A percentile compares a stretch with the other conserved stretches of the same genome.
Conservation (phyloP, 768 basidiomycete species). For the Tulasnella sp. region DNA sequence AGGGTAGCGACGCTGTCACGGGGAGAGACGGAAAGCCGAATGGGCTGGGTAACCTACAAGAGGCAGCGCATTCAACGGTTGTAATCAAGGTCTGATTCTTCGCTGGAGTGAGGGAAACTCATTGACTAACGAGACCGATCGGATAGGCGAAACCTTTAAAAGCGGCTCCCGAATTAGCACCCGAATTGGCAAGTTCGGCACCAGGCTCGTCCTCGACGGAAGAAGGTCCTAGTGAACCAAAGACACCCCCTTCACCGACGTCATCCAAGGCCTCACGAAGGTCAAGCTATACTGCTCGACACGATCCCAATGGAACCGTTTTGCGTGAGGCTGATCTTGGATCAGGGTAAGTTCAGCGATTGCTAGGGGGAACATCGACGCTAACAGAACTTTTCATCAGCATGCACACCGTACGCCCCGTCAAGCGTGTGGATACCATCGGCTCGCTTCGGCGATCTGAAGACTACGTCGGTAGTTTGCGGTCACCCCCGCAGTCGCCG, state of each 20-base stretch:
- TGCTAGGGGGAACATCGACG: background rate
- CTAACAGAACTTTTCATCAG: conserved; percentile 35
- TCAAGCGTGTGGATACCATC: conserved; percentile 85
- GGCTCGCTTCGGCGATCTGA: conserved; percentile 76
- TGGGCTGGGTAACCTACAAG: conserved; percentile 55
- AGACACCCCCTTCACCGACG: conserved; percentile 46
- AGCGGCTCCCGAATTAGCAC: background rate
- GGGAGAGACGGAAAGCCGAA: conserved; percentile 39
- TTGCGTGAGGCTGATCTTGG: conserved; percentile 84
- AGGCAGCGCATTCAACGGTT: conserved; percentile 71
- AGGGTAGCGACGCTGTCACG: conserved; percentile 51
- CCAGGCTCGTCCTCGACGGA: background rate
- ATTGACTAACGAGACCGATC: background rate
- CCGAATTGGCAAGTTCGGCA: conserved; percentile 10
- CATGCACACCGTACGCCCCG: conserved; percentile 87
- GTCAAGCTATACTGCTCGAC: conserved; percentile 78
- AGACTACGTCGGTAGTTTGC: conserved; percentile 75
- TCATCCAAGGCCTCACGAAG: conserved; percentile 49
- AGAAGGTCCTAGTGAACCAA: background rate
- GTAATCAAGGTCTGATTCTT: conserved; percentile 52
- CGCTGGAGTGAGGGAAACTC: too few species aligned
- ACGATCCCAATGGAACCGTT: conserved; percentile 68
- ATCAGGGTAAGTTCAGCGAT: conserved; percentile 53
- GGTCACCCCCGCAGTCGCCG: conserved; percentile 23
- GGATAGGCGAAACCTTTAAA: background rate